Conservation (phyloP, 306 rosid species). For the Prunus mume region DNA sequence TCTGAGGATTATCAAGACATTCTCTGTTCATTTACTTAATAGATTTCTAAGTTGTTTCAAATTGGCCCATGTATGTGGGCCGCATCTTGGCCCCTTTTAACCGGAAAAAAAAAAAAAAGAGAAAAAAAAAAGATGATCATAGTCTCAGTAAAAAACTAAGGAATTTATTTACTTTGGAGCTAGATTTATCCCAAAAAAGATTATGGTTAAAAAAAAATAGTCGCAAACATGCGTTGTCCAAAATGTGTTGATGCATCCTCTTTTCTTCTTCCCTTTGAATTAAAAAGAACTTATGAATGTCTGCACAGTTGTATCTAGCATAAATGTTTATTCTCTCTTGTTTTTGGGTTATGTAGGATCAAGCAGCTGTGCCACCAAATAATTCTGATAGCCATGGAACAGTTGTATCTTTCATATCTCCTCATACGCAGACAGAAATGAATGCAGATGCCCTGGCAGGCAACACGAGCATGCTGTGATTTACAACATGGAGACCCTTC, state of each 20-base stretch:
- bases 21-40: too few relatives aligned
- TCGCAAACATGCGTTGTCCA: background rate
- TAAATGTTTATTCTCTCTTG: background rate
- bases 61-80: too few relatives aligned
- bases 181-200: background rate
- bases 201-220: background rate
- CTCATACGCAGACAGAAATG: background rate
- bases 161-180: background rate
- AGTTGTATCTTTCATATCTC: slow-evolving; percentile 3
- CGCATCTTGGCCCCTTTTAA: too few relatives aligned
- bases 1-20: too few relatives aligned
- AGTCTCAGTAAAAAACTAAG: background rate
- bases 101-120: too few relatives aligned
- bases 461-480: background rate
- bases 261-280: background rate
- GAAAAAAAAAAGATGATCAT: background rate
- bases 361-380: slow-evolving; percentile 10
- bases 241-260: background rate
- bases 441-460: background rate
- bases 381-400: slow-evolving; percentile 5
- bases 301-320: background rate
- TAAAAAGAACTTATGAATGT: background rate
- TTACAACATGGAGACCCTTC: background rate
- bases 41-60: background rate
- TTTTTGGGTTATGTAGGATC: slow-evolving; percentile 36